Evolutionary conservation across 768 basidiomycete species (phyloP), one percentile per base, ranked within the genome.

Genomic region (Trametes villosa): DNA sequence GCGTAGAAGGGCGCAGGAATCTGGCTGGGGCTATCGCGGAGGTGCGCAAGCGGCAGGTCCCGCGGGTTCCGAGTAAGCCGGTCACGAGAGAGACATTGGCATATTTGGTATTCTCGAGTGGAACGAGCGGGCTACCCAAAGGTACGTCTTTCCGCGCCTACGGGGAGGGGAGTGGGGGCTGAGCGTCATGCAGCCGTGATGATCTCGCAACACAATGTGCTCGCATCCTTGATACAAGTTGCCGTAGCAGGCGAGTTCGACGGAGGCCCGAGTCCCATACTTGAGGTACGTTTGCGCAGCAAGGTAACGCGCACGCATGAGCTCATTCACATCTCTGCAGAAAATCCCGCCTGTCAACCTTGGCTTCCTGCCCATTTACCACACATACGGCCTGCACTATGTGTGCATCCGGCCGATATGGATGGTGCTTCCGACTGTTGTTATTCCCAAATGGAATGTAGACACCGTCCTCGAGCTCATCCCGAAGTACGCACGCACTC

Each of bases 61-160:
- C 82, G 9, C 68, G 76, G 1, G 67, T 82, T 1, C 74, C 76
- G 1, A 71, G 84, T 31, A 78, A 76, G 41, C 75, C 78, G 0
- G 87, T 82, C 0, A 73, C 64, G 18, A 76, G 74, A 30, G 75
- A 86, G 59, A 88, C 86, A 0, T 72, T 90, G 1, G 89, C 87
- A 0, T 89, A 91, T 69, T 75, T 92, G 3, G 76, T 87, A 0
- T 90, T 89, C 68, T 92, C 90, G 0, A 91, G 90, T 65, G 90
- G 90, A 24, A 92, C 91, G 0, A 91, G 81, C 60, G 90, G 91
- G 0, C 74, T 86, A 4, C 88, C 90, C 0, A 92, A 92, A 81
- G 88, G 89, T 85, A 26, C 8, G 68, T 60, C 8, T 6, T 4
- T 26, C 1, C 34, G 18, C 17, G 24, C 12, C 11, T 4, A 2